These are phyloP conservation scores for Talaromyces sp. DNA, from an alignment of 2,329 filamentous ascomycete species.

Conservation along the genomic window DNA sequence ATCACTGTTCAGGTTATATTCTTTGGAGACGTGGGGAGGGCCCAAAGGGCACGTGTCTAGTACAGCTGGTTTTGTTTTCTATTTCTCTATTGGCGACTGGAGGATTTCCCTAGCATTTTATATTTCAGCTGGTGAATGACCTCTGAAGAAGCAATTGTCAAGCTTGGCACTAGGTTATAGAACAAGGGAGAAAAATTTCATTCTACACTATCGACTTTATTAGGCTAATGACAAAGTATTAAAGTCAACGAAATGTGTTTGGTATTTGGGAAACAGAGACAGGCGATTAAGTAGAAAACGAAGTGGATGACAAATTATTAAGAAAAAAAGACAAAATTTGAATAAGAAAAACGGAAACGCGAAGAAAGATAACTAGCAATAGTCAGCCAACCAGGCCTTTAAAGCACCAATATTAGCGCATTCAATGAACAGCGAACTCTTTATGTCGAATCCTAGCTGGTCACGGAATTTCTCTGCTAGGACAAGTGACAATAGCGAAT, in stretches of 20 bases:
- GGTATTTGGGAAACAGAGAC: not conserved
- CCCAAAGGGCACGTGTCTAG: not conserved
- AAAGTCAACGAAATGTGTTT: not conserved
- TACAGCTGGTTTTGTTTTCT: not conserved
- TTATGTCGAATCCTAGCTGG: constrained; percentile 24
- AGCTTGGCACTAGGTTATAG: not conserved
- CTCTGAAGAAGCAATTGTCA: not conserved
- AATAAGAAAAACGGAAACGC: not conserved
- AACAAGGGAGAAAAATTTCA: not conserved
- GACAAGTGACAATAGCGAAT: constrained; percentile 29
- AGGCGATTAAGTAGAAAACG: not conserved
- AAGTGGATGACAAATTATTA: not conserved
- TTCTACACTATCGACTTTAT: not conserved
- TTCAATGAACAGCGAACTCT: constrained; percentile 3
- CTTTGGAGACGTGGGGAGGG: not conserved
- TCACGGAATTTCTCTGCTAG: constrained; percentile 24
- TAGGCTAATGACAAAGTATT: not conserved
- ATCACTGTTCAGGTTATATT: constrained; percentile 46
- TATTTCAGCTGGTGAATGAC: not conserved
- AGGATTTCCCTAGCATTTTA: not conserved
- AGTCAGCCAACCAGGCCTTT: not conserved
- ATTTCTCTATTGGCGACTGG: constrained; percentile 18
- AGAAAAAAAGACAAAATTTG: not conserved
- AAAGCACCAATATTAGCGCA: not conserved
- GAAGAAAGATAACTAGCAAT: not conserved